phyloP scores from a whole-genome alignment of 2,329 filamentous ascomycete species.

The Diaporthe citri region DNA sequence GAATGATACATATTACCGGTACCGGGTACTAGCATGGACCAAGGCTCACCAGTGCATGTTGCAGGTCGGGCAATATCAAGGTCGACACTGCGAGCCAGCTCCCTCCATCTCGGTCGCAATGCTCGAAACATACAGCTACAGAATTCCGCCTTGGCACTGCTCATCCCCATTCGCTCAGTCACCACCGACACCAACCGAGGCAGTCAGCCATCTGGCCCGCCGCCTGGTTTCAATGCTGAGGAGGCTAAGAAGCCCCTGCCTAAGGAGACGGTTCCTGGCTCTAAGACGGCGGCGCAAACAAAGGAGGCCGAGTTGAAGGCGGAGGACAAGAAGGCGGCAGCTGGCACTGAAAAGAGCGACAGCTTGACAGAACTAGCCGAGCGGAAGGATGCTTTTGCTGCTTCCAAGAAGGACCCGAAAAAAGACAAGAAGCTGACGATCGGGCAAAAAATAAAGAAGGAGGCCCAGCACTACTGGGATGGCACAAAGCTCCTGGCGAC shows the following conservation, averaged over 20 bases:
- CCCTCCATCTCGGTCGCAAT: constrained; percentile 61
- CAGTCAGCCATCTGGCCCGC: constrained; percentile 72
- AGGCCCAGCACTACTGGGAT: constrained; percentile 96
- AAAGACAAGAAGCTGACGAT: constrained; percentile 89
- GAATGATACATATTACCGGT: not conserved
- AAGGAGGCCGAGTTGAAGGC: constrained; percentile 48
- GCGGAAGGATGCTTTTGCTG: constrained; percentile 71
- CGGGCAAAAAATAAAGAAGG: constrained; percentile 94
- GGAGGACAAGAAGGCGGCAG: constrained; percentile 44
- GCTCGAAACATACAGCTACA: constrained; percentile 59
- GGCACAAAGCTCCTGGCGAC: constrained; percentile 94
- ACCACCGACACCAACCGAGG: constrained; percentile 69
- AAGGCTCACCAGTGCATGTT: constrained; percentile 44
- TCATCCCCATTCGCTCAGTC: constrained; percentile 68
- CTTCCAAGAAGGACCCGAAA: constrained; percentile 70
- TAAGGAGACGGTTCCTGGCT: constrained; percentile 60
- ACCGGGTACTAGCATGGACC: not conserved
- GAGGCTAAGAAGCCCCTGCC: constrained; percentile 87
- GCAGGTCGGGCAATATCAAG: constrained; percentile 60
- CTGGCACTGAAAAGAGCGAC: constrained; percentile 50
- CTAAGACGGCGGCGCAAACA: constrained; percentile 52
- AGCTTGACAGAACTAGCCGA: constrained; percentile 72
- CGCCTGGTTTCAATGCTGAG: constrained; percentile 91
- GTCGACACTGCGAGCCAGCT: constrained; percentile 60
- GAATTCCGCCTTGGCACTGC: constrained; percentile 65